Evolutionary conservation across 2,329 filamentous ascomycete genomes (phyloP).

Genomic region (Phyllachora maydis): DNA sequence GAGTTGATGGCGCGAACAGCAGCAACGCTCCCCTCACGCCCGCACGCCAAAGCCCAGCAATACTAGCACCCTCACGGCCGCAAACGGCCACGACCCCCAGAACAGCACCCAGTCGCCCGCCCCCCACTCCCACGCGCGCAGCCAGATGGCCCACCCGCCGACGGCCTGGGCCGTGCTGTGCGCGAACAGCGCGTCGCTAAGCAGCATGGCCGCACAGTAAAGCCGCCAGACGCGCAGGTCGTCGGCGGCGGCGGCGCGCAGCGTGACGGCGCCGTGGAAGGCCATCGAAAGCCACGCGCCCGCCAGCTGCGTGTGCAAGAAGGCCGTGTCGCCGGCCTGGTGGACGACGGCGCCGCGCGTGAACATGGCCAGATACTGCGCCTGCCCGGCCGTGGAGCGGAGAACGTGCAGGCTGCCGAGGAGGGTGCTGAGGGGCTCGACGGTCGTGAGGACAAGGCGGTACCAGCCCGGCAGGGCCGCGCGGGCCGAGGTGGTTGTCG

Average conservation of each 20-base stretch:
- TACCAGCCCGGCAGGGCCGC: conserved; percentile 11
- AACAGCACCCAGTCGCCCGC: conserved; percentile 10
- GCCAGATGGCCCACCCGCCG: conserved; percentile 12
- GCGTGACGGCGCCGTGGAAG: conserved; percentile 14
- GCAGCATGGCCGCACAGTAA: conserved; percentile 13
- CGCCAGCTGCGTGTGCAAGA: conserved; percentile 12
- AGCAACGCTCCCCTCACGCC: too few species aligned
- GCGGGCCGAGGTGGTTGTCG: conserved; percentile 3
- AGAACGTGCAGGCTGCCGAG: conserved; percentile 11
- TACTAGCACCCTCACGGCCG: conserved; percentile 10
- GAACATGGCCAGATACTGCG: conserved; percentile 10
- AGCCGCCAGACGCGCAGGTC: conserved; percentile 14
- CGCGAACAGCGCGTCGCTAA: conserved; percentile 12
- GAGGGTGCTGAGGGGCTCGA: conserved; percentile 15
- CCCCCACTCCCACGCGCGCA: conserved; percentile 9
- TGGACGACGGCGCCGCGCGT: conserved; percentile 8
- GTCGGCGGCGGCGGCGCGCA: conserved; percentile 11
- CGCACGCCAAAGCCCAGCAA: conserved; percentile 11
- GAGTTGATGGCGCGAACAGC: too few species aligned
- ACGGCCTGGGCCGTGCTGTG: conserved; percentile 12
- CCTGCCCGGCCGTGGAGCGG: conserved; percentile 8
- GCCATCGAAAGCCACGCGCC: conserved; percentile 14
- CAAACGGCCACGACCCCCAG: conserved; percentile 8
- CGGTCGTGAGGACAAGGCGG: conserved; percentile 11
- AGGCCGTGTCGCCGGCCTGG: conserved; percentile 6